These are phyloP conservation scores for Polytolypa hystricis DNA, from an alignment of 2,329 filamentous ascomycete genomes.

Conservation along the genomic window DNA sequence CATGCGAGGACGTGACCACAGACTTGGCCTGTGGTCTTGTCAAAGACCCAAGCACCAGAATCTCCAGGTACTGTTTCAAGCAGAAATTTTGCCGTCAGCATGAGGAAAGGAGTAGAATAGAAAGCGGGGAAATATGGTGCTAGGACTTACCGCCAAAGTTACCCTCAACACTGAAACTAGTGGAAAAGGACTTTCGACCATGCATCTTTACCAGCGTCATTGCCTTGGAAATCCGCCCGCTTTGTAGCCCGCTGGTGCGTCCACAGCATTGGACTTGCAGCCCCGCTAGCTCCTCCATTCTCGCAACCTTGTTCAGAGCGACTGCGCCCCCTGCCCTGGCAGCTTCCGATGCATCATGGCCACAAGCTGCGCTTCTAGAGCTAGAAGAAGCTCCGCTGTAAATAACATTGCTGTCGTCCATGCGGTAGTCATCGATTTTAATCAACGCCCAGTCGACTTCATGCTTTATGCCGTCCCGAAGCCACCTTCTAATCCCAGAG, in stretches of 20 bases:
- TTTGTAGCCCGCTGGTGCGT: constrained; percentile 72
- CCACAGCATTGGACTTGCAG: constrained; percentile 79
- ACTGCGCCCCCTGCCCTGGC: constrained; percentile 19
- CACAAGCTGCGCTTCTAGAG: constrained; percentile 4
- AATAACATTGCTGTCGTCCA: constrained; percentile 62
- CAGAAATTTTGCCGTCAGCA: constrained; percentile 4
- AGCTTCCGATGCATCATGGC: not conserved
- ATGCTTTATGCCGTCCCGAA: constrained; percentile 60
- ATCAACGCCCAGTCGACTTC: constrained; percentile 96
- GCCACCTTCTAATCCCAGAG: constrained; percentile 72
- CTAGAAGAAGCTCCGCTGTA: constrained; percentile 21
- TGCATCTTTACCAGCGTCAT: constrained; percentile 81
- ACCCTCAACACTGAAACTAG: constrained; percentile 54
- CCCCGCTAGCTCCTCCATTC: constrained; percentile 52
- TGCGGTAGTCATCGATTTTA: constrained; percentile 59
- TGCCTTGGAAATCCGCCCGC: constrained; percentile 63
- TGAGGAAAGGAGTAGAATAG: constrained; percentile 12
- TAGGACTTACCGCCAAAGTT: constrained; percentile 42
- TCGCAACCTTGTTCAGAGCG: constrained; percentile 47
- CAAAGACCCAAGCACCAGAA: constrained; percentile 85
- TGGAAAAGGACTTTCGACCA: constrained; percentile 68
- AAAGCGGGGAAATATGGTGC: constrained; percentile 13
- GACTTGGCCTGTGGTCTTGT: constrained; percentile 63
- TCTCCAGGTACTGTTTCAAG: constrained; percentile 61
- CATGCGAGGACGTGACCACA: constrained; percentile 87